Evolutionary conservation across 1,284 basidiomycete genomes (phyloP).

Genomic region (Puccinia polysora): DNA sequence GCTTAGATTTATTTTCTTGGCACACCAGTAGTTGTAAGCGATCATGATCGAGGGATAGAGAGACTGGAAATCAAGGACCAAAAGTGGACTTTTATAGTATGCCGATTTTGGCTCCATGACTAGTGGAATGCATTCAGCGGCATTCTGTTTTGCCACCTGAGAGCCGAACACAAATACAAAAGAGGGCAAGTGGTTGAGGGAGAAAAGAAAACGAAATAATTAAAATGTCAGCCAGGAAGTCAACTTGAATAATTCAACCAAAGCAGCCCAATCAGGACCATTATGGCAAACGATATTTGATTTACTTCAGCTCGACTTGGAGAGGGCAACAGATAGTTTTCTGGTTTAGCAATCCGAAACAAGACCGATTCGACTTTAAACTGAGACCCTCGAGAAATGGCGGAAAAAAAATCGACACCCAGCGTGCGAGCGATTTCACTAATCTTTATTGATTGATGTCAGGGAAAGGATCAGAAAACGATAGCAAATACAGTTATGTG

Average conservation of each 20-base stretch:
- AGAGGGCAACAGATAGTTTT: conserved; percentile 80
- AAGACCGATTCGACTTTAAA: conserved; percentile 99
- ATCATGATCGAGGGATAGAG: conserved; percentile 98
- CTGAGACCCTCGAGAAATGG: conserved; percentile 88
- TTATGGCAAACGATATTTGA: too few relatives aligned
- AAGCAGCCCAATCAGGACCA: too few relatives aligned
- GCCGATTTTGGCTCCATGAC: conserved; percentile 91
- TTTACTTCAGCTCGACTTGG: conserved; percentile 75
- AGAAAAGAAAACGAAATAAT: conserved; percentile 17
- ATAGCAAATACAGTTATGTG: neutral
- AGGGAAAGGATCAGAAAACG: neutral
- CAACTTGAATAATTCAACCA: too few relatives aligned
- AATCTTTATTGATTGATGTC: conserved; percentile 10
- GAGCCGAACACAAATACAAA: conserved; percentile 28
- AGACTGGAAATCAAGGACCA: conserved; percentile 92
- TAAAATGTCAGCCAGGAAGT: conserved; percentile 11
- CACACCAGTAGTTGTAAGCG: conserved; percentile 95
- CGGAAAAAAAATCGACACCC: conserved; percentile 93
- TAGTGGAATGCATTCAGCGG: conserved; percentile 86
- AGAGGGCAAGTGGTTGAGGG: neutral
- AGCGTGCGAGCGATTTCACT: conserved; percentile 96
- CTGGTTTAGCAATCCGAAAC: conserved; percentile 96
- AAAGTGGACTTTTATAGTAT: conserved; percentile 83
- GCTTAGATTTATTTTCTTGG: neutral
- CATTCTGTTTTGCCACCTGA: conserved; percentile 91